Evolutionary conservation across 306 rosid species (phyloP).

Genomic region (Glycine soja): DNA sequence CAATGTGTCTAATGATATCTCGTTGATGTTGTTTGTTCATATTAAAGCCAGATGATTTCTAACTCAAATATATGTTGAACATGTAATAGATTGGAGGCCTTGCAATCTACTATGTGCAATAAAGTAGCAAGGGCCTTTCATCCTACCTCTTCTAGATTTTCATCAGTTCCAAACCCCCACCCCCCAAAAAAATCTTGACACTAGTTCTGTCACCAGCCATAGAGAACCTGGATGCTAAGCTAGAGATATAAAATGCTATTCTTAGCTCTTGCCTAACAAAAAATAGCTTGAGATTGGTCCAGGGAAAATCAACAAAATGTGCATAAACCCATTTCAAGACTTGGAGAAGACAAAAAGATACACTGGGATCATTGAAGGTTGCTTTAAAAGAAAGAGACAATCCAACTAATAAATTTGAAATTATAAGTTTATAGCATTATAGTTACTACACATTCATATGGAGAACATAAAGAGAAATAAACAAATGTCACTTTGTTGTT

Average conservation of each 20-base stretch:
- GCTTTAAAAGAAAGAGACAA: background rate
- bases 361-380: background rate
- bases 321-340: background rate
- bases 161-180: background rate
- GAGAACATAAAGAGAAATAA: background rate
- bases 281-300: constrained; percentile 11
- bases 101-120: background rate
- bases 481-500: background rate
- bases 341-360: background rate
- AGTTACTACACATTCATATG: background rate
- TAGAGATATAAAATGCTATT: constrained; percentile 7
- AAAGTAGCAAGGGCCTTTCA: background rate
- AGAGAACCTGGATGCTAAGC: constrained; percentile 7
- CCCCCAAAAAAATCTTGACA: background rate
- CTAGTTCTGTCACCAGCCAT: background rate
- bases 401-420: background rate
- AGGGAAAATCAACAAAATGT: constrained; percentile 2
- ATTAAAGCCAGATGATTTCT: constrained; percentile 16
- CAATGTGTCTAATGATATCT: background rate
- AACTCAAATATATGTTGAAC: background rate
- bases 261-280: background rate
- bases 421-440: constrained; percentile 9
- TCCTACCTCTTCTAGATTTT: background rate
- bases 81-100: background rate
- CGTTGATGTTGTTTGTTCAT: constrained; percentile 12